A percentile compares a stretch with the other conserved stretches of the same genome.
These are phyloP conservation scores for Deuterostichococcus epilithicus DNA, from an alignment of 139 green algal species.

Conservation along the genomic window DNA sequence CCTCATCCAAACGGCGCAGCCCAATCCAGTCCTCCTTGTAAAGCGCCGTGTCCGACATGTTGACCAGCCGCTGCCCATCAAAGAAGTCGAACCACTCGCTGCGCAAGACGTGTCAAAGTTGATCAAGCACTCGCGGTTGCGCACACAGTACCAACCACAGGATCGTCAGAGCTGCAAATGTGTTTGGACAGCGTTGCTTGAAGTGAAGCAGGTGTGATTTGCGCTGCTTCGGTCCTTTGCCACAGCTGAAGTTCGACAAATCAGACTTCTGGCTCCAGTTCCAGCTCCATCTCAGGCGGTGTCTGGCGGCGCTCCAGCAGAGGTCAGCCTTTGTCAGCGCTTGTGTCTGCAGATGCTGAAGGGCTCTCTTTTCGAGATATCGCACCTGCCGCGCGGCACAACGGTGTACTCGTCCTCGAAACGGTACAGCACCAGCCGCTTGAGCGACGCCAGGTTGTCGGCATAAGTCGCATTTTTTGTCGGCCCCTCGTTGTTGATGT, in stretches of 20 bases:
- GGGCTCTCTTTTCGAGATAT: not conserved
- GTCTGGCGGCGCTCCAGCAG: too few species aligned
- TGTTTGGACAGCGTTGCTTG: too few species aligned
- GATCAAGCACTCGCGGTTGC: not conserved
- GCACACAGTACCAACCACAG: not conserved
- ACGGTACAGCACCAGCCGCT: conserved; percentile 66
- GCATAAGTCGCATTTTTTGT: conserved; percentile 57
- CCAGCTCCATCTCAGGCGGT: too few species aligned
- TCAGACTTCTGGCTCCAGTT: too few species aligned
- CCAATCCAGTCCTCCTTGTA: conserved; percentile 68
- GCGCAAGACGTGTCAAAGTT: not conserved
- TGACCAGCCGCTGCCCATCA: conserved; percentile 57
- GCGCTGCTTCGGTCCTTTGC: too few species aligned
- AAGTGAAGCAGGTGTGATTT: too few species aligned
- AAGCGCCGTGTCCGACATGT: conserved; percentile 32
- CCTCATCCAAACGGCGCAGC: conserved; percentile 60
- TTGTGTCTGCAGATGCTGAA: not conserved
- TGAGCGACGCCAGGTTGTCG: conserved; percentile 65
- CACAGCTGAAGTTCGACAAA: too few species aligned
- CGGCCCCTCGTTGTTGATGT: conserved; percentile 83
- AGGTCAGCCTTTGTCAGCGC: too few species aligned
- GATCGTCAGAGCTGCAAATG: too few species aligned
- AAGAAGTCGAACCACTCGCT: conserved; percentile 53
- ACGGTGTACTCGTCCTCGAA: conserved; percentile 77
- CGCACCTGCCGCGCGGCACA: conserved; percentile 11